Evolutionary conservation across 352 stramenopile species (phyloP).

Genomic region (Phytophthora aleatoria): DNA sequence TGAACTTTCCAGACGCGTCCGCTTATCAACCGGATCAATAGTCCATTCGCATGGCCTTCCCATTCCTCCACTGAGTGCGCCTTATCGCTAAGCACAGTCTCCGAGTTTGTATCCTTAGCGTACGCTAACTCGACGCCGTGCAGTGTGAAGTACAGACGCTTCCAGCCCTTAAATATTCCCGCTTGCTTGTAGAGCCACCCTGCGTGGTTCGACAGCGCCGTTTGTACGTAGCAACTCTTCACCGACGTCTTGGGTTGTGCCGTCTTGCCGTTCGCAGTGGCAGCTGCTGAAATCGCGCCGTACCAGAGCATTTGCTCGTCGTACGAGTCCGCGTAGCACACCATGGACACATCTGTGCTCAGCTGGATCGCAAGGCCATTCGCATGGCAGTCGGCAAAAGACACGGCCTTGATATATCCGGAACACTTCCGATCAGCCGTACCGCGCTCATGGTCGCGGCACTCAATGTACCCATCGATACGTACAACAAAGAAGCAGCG

Average conservation of each 20-base stretch:
- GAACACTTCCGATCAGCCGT: slow-evolving; percentile 52
- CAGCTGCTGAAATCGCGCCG: slow-evolving; percentile 62
- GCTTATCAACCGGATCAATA: slow-evolving; percentile 71
- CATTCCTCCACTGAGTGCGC: slow-evolving; percentile 68
- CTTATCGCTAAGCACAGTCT: slow-evolving; percentile 62
- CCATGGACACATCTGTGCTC: slow-evolving; percentile 58
- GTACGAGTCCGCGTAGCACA: slow-evolving; percentile 82
- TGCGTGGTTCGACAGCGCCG: slow-evolving; percentile 69
- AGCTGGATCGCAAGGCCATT: slow-evolving; percentile 79
- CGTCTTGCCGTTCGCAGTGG: slow-evolving; percentile 55
- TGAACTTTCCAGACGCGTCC: slow-evolving; percentile 72
- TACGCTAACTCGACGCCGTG: slow-evolving; percentile 77
- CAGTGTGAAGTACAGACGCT: slow-evolving; percentile 81
- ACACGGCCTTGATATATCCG: slow-evolving; percentile 71
- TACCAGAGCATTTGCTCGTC: slow-evolving; percentile 88
- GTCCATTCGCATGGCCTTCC: slow-evolving; percentile 68
- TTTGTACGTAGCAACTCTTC: slow-evolving; percentile 82
- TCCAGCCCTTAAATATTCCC: slow-evolving; percentile 84
- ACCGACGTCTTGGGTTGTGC: slow-evolving; percentile 46
- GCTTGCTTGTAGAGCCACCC: slow-evolving; percentile 82
- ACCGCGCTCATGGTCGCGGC: slow-evolving; percentile 52
- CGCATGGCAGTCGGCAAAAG: slow-evolving; percentile 69
- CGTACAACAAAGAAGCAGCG: slow-evolving; percentile 66
- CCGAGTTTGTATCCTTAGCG: slow-evolving; percentile 75
- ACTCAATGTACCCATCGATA: slow-evolving; percentile 77